These are phyloP conservation scores for Lavandula angustifolia DNA, from an alignment of 257 asterid genomes.

Conservation along the genomic window DNA sequence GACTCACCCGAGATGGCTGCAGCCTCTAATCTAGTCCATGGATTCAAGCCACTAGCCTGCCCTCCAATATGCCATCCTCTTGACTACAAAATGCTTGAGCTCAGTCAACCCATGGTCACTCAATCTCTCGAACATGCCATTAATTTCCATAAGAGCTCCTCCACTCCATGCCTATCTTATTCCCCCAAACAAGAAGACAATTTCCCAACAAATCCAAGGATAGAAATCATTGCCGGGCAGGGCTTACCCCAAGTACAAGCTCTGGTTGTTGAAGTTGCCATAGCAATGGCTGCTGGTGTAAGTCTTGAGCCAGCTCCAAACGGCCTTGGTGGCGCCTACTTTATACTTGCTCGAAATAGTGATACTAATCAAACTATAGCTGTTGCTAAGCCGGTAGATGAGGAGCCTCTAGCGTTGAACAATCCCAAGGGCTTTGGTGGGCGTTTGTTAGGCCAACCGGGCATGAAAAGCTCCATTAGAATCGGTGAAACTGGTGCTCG, in stretches of 20 bases:
- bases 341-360: slow-evolving; percentile 58
- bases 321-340: slow-evolving; percentile 96
- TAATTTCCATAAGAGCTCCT: slow-evolving; percentile 66
- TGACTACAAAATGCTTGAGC: slow-evolving; percentile 67
- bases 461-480: slow-evolving; percentile 79
- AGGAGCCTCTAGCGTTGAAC: slow-evolving; percentile 92
- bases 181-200: slow-evolving; percentile 47
- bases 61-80: slow-evolving; percentile 85
- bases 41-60: slow-evolving; percentile 71
- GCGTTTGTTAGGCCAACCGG: slow-evolving; percentile 88
- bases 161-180: slow-evolving; percentile 85
- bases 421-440: slow-evolving; percentile 93
- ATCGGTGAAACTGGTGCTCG: slow-evolving; percentile 92
- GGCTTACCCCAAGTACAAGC: slow-evolving; percentile 58
- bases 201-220: slow-evolving; percentile 44
- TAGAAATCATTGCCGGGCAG: slow-evolving; percentile 74
- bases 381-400: slow-evolving; percentile 95
- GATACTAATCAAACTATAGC: slow-evolving; percentile 63
- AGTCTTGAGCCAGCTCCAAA: slow-evolving; percentile 73
- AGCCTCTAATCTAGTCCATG: slow-evolving; percentile 75
- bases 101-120: slow-evolving; percentile 43
- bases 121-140: slow-evolving; percentile 49
- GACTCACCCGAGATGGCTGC: slow-evolving; percentile 75
- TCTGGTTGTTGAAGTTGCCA: slow-evolving; percentile 79
- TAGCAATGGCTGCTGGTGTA: slow-evolving; percentile 81